Conservation (phyloP, 78 protist species). For the Dictyostelium citrinum region DNA sequence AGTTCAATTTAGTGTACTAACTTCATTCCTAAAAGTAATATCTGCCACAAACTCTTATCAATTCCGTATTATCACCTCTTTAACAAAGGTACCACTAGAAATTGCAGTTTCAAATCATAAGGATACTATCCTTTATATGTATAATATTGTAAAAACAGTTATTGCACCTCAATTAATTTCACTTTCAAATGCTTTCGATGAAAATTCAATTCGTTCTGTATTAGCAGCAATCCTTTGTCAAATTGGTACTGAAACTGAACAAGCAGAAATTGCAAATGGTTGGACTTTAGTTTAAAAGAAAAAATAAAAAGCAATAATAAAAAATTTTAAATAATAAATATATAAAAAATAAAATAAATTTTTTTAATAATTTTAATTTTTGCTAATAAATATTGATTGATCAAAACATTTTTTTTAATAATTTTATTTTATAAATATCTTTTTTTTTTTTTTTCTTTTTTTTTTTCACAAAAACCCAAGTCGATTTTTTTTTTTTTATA, state of each 20-base stretch:
- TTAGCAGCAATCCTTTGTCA: slow-evolving; percentile 11
- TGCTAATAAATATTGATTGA: too few relatives aligned
- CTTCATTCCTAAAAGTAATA: slow-evolving; percentile 14
- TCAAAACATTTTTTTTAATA: too few relatives aligned
- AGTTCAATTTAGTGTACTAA: slow-evolving; percentile 43
- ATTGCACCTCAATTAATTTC: slow-evolving; percentile 58
- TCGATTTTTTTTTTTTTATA: too few relatives aligned
- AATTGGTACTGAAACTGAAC: slow-evolving; percentile 23
- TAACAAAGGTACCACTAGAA: slow-evolving; percentile 4
- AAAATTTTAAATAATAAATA: not conserved
- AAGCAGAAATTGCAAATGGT: not conserved
- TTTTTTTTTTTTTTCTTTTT: too few relatives aligned
- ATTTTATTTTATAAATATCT: too few relatives aligned
- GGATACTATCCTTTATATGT: slow-evolving; percentile 53
- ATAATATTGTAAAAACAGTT: slow-evolving; percentile 19
- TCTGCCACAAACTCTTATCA: slow-evolving; percentile 7
- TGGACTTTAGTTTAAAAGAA: slow-evolving; percentile 42
- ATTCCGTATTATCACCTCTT: slow-evolving; percentile 35
- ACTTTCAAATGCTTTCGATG: slow-evolving; percentile 10
- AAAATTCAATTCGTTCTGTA: slow-evolving; percentile 12
- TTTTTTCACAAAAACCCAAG: too few relatives aligned
- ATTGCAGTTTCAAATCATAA: slow-evolving; percentile 40
- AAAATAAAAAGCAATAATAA: not conserved
- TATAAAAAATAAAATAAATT: too few relatives aligned
- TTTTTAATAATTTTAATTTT: too few relatives aligned